Base-by-base conservation (phyloP, 2,329 filamentous ascomycete species). In the Chaetomiaceae sp. region DNA sequence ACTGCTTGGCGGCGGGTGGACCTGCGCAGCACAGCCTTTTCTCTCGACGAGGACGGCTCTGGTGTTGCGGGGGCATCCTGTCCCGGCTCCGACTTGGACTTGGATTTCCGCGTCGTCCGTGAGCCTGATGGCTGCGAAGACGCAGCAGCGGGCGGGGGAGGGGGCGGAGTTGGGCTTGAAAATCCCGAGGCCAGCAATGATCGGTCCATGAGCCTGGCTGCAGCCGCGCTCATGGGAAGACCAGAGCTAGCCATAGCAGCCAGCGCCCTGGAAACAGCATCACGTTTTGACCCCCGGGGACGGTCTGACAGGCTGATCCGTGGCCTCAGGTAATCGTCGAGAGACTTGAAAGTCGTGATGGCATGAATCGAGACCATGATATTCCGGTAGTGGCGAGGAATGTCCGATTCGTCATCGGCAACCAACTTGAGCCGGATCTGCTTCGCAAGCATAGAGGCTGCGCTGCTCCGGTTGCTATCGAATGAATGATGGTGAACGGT, bases 361-460 rank as follows among this genome's bases (percentile, higher is more conserved):
- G 93, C 93, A 66, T 99, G 93, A 51, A 99, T 99, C 0, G 90
- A 95, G 1, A 99, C 93, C 86, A 96, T 96, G 56, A 99, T 95
- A 59, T 92, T 96, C 19, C 88, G 82, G 65, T 95, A 97, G 0
- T 86, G 77, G 31, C 84, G 79, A 16, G 93, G 93, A 53, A 99
- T 93, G 43, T 93, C 88, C 0, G 90, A 92, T 41, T 91, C 86
- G 1, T 95, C 91, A 59, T 95, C 91, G 1, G 93, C 92, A 33
- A 91, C 81, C 30, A 99, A 76, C 60, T 89, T 91, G 39, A 99
- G 78, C 30, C 92, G 83, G 30, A 99, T 85, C 64, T 99, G 93
- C 67, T 97, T 97, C 4, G 90, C 91, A 5, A 99, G 77, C 91
- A 99, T 96, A 1, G 92, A 95, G 0, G 92, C 86, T 19, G 92